Conservation (phyloP, 805 yeast genomes). For the Aciculoconidium aculeatum region DNA sequence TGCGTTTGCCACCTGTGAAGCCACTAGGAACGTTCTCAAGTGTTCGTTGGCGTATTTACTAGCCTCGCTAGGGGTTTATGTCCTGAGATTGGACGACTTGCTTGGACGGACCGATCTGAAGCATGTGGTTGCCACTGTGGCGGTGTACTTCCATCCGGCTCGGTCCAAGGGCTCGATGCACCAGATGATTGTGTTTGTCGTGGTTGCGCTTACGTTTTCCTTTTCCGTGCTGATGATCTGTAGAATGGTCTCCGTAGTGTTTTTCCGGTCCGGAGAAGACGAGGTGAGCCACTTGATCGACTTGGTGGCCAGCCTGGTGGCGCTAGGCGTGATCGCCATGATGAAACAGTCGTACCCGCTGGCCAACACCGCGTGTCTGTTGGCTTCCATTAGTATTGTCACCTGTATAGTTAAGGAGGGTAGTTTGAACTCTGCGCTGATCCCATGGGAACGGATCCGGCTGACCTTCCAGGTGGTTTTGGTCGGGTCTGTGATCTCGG, state of each 20-base stretch:
- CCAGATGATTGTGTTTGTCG: conserved; percentile 62
- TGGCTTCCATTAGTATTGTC: conserved; percentile 66
- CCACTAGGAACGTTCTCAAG: conserved; percentile 40
- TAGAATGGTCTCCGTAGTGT: conserved; percentile 44
- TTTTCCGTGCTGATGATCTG: conserved; percentile 47
- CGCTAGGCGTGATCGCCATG: conserved; percentile 63
- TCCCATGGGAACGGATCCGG: conserved; percentile 50
- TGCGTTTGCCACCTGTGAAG: too few relatives aligned
- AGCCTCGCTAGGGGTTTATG: conserved; percentile 70
- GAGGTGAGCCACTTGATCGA: conserved; percentile 49
- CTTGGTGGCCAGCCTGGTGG: conserved; percentile 45
- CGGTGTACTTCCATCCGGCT: conserved; percentile 81
- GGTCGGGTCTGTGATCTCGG: conserved; percentile 56
- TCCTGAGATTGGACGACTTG: conserved; percentile 39
- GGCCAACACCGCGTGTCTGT: conserved; percentile 76
- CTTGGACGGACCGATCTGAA: conserved; percentile 68
- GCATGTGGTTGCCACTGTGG: conserved; percentile 76
- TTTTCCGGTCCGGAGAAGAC: conserved; percentile 40
- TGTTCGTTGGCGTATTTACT: conserved; percentile 70
- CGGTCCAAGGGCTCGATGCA: conserved; percentile 77
- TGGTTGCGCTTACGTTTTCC: conserved; percentile 47
- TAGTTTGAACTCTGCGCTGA: conserved; percentile 48
- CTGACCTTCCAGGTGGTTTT: conserved; percentile 54
- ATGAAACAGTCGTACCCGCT: conserved; percentile 62
- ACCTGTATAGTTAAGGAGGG: conserved; percentile 74